Conservation (phyloP, 1,139 yeast genomes). For the Zygosaccharomyces sapae region DNA sequence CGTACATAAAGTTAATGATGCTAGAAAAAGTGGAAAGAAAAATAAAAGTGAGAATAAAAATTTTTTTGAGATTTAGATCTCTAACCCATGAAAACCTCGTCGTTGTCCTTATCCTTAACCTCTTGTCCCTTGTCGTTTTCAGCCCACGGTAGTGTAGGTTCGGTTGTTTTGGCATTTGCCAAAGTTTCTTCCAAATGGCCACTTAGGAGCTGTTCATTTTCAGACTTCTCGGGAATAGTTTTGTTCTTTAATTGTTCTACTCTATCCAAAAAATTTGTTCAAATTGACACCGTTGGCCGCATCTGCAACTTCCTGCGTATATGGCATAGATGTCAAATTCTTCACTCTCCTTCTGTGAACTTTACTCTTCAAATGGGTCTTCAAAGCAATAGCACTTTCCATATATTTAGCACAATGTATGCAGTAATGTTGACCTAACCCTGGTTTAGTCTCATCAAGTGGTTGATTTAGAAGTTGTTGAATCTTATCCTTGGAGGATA, state of each 20-base stretch:
- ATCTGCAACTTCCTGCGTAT: conserved; percentile 81
- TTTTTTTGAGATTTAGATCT: too few species aligned
- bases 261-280: conserved; percentile 54
- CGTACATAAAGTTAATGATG: neutral
- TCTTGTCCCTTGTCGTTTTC: conserved; percentile 14
- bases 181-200: conserved; percentile 28
- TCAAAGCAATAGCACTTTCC: conserved; percentile 71
- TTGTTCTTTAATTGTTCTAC: conserved; percentile 52
- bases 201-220: conserved; percentile 29
- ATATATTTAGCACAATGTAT: conserved; percentile 90
- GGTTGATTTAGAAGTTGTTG: conserved; percentile 70
- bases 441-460: conserved; percentile 84
- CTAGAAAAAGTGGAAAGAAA: neutral
- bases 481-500: conserved; percentile 61
- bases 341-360: conserved; percentile 83
- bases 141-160: conserved; percentile 35
- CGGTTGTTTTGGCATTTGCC: conserved; percentile 31
- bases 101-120: conserved; percentile 8
- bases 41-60: too few species aligned
- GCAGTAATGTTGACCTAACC: conserved; percentile 91
- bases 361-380: conserved; percentile 68
- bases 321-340: conserved; percentile 71
- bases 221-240: conserved; percentile 30
- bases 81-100: conserved; percentile 18
- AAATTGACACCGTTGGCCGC: conserved; percentile 84